Base-by-base conservation (phyloP, 228 moss, liverwort and hornwort genomes). In the Sphagnum fallax region DNA sequence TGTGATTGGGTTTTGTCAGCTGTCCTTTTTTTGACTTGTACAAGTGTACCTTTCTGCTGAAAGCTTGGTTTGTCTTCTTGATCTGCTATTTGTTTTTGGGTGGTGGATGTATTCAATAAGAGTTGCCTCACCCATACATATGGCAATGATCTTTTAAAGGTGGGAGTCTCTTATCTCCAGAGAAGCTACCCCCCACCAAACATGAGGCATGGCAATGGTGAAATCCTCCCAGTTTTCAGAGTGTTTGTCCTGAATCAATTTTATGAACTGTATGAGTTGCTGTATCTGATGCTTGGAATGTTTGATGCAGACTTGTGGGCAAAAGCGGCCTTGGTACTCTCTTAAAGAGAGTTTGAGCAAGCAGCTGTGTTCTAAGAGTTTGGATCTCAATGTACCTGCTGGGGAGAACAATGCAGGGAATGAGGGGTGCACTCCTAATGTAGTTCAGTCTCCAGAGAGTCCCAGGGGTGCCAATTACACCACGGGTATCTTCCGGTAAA, bases 251-350 rank as follows among this genome's bases (percentile, higher is more conserved):
- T 57, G 12, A 70, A 32, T 10, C 59, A 5, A 6, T 5, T 11
- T 6, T 65, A 9, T 8, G 32, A 32, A 32, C 2, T 2, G 2
- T 32, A 32, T 2, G 32, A 32, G 32, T 32, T 32, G 32, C 32
- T 32, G 32, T 32, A 32, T 32, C 32, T 32, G 32, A 32, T 32
- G 63, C 14, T 48, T 53, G 49, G 18, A 55, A 83, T 81, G 69
- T 52, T 13, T 71, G 64, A 52, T 68, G 47, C 78, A 88, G 85
- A 66, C 75, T 58, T 68, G 73, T 78, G 96, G 96, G 87, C 86
- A 89, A 80, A 97, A 97, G 77, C 86, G 91, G 75, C 91, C 91
- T 66, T 87, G 88, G 88, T 71, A 83, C 9, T 77, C 85, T 70
- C 68, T 87, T 63, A 78, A 84, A 63, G 93, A 84, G 79, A 79